phyloP scores from a whole-genome alignment of 2,329 filamentous ascomycete species.

The Colletotrichum sp. region DNA sequence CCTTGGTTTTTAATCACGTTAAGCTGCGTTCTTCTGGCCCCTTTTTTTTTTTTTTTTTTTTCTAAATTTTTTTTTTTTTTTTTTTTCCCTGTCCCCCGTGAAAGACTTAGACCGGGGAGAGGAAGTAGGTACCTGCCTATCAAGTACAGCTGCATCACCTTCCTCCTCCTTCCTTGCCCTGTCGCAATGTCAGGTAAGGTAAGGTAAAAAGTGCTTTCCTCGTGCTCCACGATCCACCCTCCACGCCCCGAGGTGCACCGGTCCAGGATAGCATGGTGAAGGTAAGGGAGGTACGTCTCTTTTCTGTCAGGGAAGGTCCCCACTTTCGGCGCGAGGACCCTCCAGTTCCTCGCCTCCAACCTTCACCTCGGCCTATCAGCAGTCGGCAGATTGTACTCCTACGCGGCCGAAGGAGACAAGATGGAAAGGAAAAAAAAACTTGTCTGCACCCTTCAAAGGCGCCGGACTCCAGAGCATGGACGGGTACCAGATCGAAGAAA shows the following conservation, averaged over 20 bases:
- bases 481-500: neutral
- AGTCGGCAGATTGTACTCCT: slow-evolving; percentile 3
- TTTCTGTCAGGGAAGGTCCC: slow-evolving; percentile 5
- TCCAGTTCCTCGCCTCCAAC: slow-evolving; percentile 1
- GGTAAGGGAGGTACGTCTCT: slow-evolving; percentile 1
- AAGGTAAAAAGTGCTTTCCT: neutral
- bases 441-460: neutral
- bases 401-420: neutral
- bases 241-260: neutral
- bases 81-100: neutral
- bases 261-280: neutral
- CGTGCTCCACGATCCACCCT: neutral
- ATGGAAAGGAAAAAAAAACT: neutral
- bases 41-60: neutral
- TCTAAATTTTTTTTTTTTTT: neutral
- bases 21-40: too few species aligned
- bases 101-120: neutral
- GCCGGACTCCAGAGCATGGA: neutral
- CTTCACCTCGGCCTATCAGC: slow-evolving; percentile 17
- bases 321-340: slow-evolving; percentile 7
- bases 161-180: neutral
- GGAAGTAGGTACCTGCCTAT: neutral
- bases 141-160: neutral
- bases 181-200: neutral
- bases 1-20: too few species aligned